Percentiles rank a stretch among this genome's conserved stretches.
phyloP scores from a whole-genome alignment of 441 rosid species.

The Jatropha podagrica region DNA sequence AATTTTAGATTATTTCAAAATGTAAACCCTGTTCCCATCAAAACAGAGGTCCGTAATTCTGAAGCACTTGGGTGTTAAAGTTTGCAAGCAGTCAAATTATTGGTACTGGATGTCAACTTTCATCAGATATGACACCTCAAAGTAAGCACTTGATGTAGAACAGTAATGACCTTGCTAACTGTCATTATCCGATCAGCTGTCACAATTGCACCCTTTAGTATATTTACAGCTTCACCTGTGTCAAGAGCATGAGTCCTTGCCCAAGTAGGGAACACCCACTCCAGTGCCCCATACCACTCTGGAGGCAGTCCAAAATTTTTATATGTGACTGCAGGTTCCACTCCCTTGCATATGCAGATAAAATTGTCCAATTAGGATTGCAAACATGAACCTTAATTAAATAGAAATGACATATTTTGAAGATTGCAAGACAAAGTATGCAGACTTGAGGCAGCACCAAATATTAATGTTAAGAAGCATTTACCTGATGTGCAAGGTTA shows the following conservation, averaged over 20 bases:
- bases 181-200: slow-evolving; percentile 88
- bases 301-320: slow-evolving; percentile 72
- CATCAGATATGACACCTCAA: slow-evolving; percentile 12
- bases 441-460: background rate
- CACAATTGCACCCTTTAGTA: slow-evolving; percentile 93
- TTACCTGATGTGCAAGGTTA: slow-evolving; percentile 95
- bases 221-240: slow-evolving; percentile 93
- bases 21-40: slow-evolving; percentile 5
- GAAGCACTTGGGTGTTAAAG: background rate
- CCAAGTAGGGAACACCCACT: slow-evolving; percentile 96
- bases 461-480: slow-evolving; percentile 15
- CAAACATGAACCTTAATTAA: slow-evolving; percentile 1
- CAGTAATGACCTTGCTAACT: slow-evolving; percentile 76
- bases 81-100: slow-evolving; percentile 2
- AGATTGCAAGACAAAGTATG: background rate
- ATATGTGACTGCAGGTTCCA: slow-evolving; percentile 79
- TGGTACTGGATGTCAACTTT: background rate
- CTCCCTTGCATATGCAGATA: slow-evolving; percentile 58
- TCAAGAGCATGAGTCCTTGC: slow-evolving; percentile 99
- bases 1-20: background rate
- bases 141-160: slow-evolving; percentile 2
- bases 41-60: slow-evolving; percentile 15
- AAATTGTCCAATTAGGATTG: slow-evolving; percentile 8
- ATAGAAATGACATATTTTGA: slow-evolving; percentile 2
- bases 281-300: slow-evolving; percentile 91